A percentile compares a stretch with the other conserved stretches of the same genome.
phyloP scores from a whole-genome alignment of 2,329 filamentous ascomycete species.

The Diaporthe citri region DNA sequence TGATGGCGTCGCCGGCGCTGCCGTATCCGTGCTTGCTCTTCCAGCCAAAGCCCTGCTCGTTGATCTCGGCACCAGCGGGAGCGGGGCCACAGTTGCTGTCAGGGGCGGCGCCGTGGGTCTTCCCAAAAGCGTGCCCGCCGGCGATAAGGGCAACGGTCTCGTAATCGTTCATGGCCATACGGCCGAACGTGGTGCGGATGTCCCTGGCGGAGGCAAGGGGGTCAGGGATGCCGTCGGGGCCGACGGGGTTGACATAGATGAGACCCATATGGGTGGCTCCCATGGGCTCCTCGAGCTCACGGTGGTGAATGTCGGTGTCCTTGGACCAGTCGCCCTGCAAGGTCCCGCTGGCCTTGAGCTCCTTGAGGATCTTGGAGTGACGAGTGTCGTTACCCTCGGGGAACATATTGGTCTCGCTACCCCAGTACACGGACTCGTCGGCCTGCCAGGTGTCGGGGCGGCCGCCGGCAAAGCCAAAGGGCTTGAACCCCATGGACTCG shows the following conservation, averaged over 20 bases:
- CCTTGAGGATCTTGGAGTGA: conserved; percentile 67
- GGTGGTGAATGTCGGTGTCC: conserved; percentile 65
- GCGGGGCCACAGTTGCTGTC: conserved; percentile 75
- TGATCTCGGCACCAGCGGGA: conserved; percentile 73
- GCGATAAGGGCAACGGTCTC: conserved; percentile 85
- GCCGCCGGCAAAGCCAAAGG: conserved; percentile 78
- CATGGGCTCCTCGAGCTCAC: conserved; percentile 76
- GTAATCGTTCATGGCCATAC: conserved; percentile 88
- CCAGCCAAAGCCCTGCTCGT: conserved; percentile 81
- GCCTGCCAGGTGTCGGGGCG: conserved; percentile 79
- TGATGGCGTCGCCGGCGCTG: conserved; percentile 80
- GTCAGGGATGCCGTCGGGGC: conserved; percentile 79
- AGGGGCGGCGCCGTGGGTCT: conserved; percentile 81
- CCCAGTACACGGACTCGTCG: conserved; percentile 82
- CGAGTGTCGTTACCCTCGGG: conserved; percentile 74
- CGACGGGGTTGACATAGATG: conserved; percentile 87
- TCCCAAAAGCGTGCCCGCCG: conserved; percentile 83
- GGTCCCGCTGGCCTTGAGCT: conserved; percentile 52
- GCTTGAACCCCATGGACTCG: conserved; percentile 79
- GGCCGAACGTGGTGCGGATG: conserved; percentile 80
- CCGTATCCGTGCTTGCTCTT: conserved; percentile 72
- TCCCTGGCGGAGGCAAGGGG: conserved; percentile 77
- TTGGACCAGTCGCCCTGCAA: conserved; percentile 52
- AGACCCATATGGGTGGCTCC: conserved; percentile 80
- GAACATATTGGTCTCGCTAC: conserved; percentile 78